Conservation (phyloP, 257 asterid species). For the Nicotiana benthamiana region DNA sequence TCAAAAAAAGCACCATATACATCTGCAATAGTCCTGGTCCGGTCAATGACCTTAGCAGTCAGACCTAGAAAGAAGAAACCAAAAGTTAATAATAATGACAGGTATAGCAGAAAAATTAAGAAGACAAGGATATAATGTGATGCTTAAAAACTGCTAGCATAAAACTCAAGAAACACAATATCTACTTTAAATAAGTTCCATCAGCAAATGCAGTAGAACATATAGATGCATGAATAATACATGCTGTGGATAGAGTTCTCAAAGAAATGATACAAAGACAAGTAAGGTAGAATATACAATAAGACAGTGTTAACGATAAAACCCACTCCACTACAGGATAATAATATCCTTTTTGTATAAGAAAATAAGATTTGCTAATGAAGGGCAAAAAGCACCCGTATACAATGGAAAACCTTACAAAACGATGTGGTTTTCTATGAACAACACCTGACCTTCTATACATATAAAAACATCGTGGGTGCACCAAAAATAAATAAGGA, state of each 20-base stretch:
- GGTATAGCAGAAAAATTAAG: not conserved
- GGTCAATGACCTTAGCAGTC: slow-evolving; percentile 77
- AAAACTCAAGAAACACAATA: not conserved
- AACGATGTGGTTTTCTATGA: no score
- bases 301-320: not conserved
- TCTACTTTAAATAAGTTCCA: not conserved
- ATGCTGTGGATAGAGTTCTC: not conserved
- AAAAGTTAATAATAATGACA: slow-evolving; percentile 3
- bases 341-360: no score
- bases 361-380: no score
- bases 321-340: not conserved
- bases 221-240: not conserved
- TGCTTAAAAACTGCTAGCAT: not conserved
- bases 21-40: slow-evolving; percentile 70
- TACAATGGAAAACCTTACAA: no score
- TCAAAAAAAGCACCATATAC: slow-evolving; percentile 92
- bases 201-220: not conserved
- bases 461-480: no score
- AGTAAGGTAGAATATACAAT: not conserved
- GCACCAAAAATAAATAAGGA: no score
- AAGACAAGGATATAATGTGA: not conserved
- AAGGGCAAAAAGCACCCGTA: no score
- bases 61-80: slow-evolving; percentile 50
- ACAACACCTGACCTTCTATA: no score
- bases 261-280: not conserved